These are phyloP conservation scores for Thalassiosira livingstoniorum DNA, from an alignment of 352 stramenopile species.

Conservation along the genomic window DNA sequence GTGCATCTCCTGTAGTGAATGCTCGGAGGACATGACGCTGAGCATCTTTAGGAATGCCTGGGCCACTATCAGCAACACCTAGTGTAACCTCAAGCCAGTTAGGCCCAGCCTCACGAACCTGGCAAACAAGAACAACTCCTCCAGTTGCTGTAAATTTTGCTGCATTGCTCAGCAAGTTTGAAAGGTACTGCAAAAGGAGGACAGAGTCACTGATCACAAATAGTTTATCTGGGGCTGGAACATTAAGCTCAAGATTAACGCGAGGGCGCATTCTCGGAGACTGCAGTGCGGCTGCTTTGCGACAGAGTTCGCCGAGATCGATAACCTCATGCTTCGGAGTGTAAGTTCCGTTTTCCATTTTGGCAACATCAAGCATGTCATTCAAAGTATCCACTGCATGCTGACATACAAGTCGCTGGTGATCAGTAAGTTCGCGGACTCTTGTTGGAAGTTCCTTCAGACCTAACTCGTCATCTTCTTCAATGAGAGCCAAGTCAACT, in stretches of 20 bases:
- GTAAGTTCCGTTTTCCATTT: constrained; percentile 90
- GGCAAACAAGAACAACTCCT: constrained; percentile 66
- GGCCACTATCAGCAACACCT: constrained; percentile 77
- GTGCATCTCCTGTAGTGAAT: constrained; percentile 66
- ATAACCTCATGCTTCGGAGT: constrained; percentile 65
- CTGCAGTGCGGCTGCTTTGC: constrained; percentile 87
- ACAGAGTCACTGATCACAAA: constrained; percentile 78
- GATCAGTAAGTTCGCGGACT: constrained; percentile 64
- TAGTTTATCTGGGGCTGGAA: constrained; percentile 88
- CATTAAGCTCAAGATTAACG: constrained; percentile 89
- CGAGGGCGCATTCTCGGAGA: constrained; percentile 89
- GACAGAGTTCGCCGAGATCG: constrained; percentile 85
- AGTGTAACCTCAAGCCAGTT: constrained; percentile 88
- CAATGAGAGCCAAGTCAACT: constrained; percentile 63
- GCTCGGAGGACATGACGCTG: constrained; percentile 63
- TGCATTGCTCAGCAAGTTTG: constrained; percentile 83
- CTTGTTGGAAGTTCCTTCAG: constrained; percentile 45
- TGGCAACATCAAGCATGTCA: constrained; percentile 89
- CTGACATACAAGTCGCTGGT: constrained; percentile 64
- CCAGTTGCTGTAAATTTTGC: constrained; percentile 81
- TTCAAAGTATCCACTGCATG: constrained; percentile 75
- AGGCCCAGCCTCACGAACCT: constrained; percentile 47
- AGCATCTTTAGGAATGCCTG: constrained; percentile 74
- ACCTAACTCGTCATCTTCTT: constrained; percentile 53
- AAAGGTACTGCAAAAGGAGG: constrained; percentile 79